These are phyloP conservation scores for Hibiscus mutabilis DNA, from an alignment of 345 rosid genomes.

Conservation along the genomic window DNA sequence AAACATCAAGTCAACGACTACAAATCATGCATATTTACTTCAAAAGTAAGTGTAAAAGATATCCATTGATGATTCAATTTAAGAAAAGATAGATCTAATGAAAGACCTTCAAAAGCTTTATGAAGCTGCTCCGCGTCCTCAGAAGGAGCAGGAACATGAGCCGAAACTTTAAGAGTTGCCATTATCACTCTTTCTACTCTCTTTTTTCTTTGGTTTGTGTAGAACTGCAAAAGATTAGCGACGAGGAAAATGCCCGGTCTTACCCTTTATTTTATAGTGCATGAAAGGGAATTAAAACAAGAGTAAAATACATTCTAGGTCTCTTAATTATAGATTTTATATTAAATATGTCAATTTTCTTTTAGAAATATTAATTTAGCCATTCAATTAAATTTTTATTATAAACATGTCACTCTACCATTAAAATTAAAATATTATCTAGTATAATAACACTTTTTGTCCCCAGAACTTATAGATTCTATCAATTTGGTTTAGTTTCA, in stretches of 20 bases:
- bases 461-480: no score
- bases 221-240: constrained; percentile 13
- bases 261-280: neutral
- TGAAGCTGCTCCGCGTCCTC: constrained; percentile 88
- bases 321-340: no score
- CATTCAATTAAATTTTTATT: no score
- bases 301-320: no score
- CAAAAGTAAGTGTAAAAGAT: neutral
- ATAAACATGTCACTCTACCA: no score
- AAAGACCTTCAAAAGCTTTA: constrained; percentile 69
- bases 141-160: constrained; percentile 55
- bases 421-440: no score
- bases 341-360: no score
- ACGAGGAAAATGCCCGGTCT: neutral
- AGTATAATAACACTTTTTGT: no score
- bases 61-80: neutral
- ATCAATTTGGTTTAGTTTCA: no score
- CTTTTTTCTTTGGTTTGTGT: neutral
- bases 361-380: no score
- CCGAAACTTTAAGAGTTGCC: constrained; percentile 69
- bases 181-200: constrained; percentile 20
- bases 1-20: neutral
- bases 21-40: no score
- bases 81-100: neutral
- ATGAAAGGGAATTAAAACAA: neutral